Evolutionary conservation across 2,329 filamentous ascomycete genomes (phyloP).

Genomic region (Arthrobotrys entomopaga): DNA sequence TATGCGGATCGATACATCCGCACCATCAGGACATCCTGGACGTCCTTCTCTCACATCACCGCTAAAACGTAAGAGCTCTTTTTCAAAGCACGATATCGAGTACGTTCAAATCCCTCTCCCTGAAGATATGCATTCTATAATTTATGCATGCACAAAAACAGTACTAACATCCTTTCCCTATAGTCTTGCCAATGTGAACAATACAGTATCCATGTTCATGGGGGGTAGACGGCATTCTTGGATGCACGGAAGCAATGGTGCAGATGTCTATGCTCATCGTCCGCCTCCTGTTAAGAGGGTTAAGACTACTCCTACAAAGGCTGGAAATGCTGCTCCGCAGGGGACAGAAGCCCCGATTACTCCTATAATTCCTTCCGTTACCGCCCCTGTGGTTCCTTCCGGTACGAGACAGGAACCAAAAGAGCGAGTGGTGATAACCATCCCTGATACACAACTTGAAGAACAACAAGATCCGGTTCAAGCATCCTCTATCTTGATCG

Average conservation of each 20-base stretch:
- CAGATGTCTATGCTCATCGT: conserved; percentile 35
- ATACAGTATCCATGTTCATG: conserved; percentile 56
- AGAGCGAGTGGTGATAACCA: conserved; percentile 40
- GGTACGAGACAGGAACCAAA: conserved; percentile 8
- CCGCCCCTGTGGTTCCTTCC: neutral
- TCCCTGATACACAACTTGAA: conserved; percentile 45
- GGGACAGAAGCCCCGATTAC: neutral
- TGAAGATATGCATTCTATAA: neutral
- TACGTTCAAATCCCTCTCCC: conserved; percentile 9
- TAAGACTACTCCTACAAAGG: conserved; percentile 34
- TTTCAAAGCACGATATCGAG: conserved; percentile 43
- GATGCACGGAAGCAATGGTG: conserved; percentile 55
- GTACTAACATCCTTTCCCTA: neutral
- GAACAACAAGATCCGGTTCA: conserved; percentile 8
- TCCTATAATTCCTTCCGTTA: neutral
- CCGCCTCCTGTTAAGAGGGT: conserved; percentile 49
- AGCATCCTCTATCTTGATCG: neutral
- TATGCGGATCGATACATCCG: conserved; percentile 39
- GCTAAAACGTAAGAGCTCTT: conserved; percentile 41
- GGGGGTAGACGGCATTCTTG: conserved; percentile 57
- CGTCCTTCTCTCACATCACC: conserved; percentile 34
- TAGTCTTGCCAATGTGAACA: conserved; percentile 56
- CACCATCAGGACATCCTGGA: conserved; percentile 26
- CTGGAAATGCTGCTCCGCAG: neutral
- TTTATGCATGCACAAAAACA: neutral